Evolutionary conservation across 2,329 filamentous ascomycete species (phyloP).

Genomic region (Verticillium isaacii): DNA sequence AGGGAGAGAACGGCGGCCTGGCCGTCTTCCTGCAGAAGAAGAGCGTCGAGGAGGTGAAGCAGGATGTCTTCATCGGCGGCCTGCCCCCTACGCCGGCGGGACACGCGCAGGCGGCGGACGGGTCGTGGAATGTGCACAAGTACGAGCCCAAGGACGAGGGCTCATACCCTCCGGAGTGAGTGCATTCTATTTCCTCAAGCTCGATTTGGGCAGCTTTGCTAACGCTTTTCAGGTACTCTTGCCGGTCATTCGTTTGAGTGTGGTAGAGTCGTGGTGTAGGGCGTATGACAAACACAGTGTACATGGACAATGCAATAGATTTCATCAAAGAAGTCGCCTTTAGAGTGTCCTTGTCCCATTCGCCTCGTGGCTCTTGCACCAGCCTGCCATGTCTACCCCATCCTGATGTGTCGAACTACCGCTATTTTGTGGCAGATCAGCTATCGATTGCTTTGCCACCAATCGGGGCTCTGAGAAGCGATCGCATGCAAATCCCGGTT

Average conservation of each 20-base stretch:
- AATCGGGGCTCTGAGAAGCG: not conserved
- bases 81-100: conserved; percentile 83
- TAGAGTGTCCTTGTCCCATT: not conserved
- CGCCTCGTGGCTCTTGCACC: too few relatives aligned
- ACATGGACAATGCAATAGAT: conserved; percentile 22
- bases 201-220: conserved; percentile 19
- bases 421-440: not conserved
- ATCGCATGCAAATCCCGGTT: not conserved
- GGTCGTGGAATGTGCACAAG: conserved; percentile 62
- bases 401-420: too few relatives aligned
- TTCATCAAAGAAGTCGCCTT: conserved; percentile 10
- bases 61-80: conserved; percentile 68
- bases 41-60: conserved; percentile 36
- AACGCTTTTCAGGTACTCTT: conserved; percentile 50
- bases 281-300: conserved; percentile 15
- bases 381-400: too few relatives aligned
- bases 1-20: conserved; percentile 67
- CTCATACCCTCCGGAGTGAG: conserved; percentile 67
- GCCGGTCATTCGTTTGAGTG: conserved; percentile 54
- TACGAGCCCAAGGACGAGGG: conserved; percentile 61
- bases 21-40: conserved; percentile 67
- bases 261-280: conserved; percentile 17
- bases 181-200: conserved; percentile 17
- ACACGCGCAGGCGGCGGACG: conserved; percentile 45
- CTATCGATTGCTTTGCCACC: not conserved